Evolutionary conservation across 179 eudicot genomes (phyloP).

Genomic region (Carnegiea gigantea): DNA sequence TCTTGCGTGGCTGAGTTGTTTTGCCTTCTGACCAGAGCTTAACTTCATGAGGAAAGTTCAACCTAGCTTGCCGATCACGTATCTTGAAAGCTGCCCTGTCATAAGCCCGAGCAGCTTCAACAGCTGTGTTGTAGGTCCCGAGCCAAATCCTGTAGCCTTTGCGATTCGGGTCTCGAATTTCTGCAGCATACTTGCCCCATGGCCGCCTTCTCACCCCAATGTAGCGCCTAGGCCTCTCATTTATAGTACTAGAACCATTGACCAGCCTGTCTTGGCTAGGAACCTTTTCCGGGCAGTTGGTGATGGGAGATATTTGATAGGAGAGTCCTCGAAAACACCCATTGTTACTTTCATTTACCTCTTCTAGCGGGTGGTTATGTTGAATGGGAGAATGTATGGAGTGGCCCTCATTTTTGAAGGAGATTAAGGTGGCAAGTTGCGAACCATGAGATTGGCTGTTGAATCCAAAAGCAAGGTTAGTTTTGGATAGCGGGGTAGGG

Average conservation of each 20-base stretch:
- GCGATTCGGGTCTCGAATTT: conserved; percentile 27
- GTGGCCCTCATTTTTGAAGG: conserved; percentile 9
- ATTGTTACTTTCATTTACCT: neutral
- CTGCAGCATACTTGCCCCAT: conserved; percentile 28
- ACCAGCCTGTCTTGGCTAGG: neutral
- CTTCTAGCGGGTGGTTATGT: neutral
- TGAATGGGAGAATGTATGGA: neutral
- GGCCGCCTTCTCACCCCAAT: conserved; percentile 27
- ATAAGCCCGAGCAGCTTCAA: conserved; percentile 28
- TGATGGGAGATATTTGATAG: neutral
- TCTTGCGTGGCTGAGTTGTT: neutral
- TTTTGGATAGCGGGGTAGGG: neutral
- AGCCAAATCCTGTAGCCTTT: conserved; percentile 29
- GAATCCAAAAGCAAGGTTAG: neutral
- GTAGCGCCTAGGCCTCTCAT: conserved; percentile 4
- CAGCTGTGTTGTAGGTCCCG: conserved; percentile 19
- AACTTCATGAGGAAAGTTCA: conserved; percentile 29
- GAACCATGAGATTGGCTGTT: neutral
- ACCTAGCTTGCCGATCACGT: conserved; percentile 19
- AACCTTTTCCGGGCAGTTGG: neutral
- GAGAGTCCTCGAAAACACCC: neutral
- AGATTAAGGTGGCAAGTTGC: neutral
- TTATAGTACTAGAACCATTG: neutral
- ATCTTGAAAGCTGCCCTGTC: conserved; percentile 26
- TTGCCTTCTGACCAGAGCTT: conserved; percentile 13